Base-by-base conservation (phyloP, 768 basidiomycete species). In the Gelatoporia subvermispora region DNA sequence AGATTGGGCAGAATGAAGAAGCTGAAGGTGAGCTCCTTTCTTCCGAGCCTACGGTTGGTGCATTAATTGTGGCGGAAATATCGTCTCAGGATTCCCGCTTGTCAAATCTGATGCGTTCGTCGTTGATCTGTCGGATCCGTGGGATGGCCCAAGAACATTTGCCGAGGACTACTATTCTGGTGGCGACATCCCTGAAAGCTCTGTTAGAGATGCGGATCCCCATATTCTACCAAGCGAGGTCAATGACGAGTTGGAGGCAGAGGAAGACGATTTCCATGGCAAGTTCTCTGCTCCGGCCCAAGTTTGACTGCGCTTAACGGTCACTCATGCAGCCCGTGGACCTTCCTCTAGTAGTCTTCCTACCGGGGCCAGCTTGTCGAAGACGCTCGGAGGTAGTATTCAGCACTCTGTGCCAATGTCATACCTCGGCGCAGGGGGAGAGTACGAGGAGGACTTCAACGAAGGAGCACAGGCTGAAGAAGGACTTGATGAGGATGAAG, bases 111-210 rank as follows among this genome's bases (percentile, higher is more conserved):
- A 36, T 18, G 10, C 55, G 55, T n/a, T 53, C 54, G 5, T 13
- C 20, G 50, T 67, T 5, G 67, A 70, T 7, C 49, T 75, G 17
- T 52, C 57, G 17, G 73, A 75, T 55, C 66, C 66, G 23, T 76
- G 73, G 74, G 55, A 56, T 31, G 71, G 66, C 21, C 68, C 74
- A 4, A 60, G 59, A 22, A 65, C 60, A 5, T 71, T 68, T 38
- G 70, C 72, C 1, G 72, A 74, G 51, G 73, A 74, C 54, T 71
- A 65, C 49, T 73, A 72, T 49, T 65, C 72, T 4, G 75, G 73
- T 11, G 77, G 74, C 1, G 74, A 77, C 44, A 23, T 68, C 34
- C 24, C 43, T 2, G 16, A 34, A 0, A 31, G 28, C 17, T 22
- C 28, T 2, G 3, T 49, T 2, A 35, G 38, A 17, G 35, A 35